These are phyloP conservation scores for Ophiostoma himal-ulmi DNA, from an alignment of 2,329 filamentous ascomycete species.

Conservation along the genomic window DNA sequence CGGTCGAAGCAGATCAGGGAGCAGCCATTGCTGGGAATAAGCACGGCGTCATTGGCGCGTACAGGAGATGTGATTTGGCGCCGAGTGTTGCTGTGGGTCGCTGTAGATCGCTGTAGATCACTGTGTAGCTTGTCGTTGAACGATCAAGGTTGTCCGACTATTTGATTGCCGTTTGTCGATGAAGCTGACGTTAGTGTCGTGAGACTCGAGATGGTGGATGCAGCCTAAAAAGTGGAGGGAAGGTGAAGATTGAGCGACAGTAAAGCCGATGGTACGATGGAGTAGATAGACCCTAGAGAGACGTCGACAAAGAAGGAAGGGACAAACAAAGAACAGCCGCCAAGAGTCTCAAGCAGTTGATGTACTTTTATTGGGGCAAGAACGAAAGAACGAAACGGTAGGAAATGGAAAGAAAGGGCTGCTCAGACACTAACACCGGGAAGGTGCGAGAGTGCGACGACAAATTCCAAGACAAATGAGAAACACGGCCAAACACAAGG, in stretches of 20 bases:
- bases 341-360: too few species aligned
- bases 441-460: conserved; percentile 3
- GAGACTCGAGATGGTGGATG: background rate
- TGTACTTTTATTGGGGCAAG: too few species aligned
- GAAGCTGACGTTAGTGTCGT: background rate
- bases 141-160: background rate
- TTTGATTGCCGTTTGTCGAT: background rate
- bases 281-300: background rate
- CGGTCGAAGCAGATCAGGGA: background rate
- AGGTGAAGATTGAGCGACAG: background rate
- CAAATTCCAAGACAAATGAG: background rate
- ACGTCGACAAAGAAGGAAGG: background rate
- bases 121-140: background rate
- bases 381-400: too few species aligned
- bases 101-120: background rate
- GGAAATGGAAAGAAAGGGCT: background rate
- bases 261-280: background rate
- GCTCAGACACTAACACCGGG: background rate
- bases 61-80: background rate
- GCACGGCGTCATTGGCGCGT: background rate
- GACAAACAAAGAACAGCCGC: background rate
- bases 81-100: background rate
- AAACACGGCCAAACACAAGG: background rate
- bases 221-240: background rate
- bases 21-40: background rate